These are phyloP conservation scores for Phytophthora sp. DNA, from an alignment of 352 stramenopile species.

Conservation along the genomic window DNA sequence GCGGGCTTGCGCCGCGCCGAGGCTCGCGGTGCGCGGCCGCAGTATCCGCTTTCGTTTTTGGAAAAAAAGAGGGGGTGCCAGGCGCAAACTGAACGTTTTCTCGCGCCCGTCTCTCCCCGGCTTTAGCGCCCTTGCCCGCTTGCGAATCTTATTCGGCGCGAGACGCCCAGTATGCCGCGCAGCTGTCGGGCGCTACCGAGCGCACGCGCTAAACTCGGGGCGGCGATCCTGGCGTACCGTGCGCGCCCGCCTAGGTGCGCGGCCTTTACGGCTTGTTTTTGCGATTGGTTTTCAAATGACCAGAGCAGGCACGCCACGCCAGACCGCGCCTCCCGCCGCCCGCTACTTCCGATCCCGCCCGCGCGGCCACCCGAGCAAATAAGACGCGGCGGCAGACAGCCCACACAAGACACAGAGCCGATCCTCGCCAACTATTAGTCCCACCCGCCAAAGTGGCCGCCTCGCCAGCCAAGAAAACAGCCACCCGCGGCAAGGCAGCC, in stretches of 20 bases:
- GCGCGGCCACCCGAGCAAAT: conserved; percentile 22
- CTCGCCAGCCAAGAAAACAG: conserved; percentile 41
- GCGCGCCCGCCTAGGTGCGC: conserved; percentile 17
- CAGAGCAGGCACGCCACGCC: conserved; percentile 36
- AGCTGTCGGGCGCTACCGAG: background rate
- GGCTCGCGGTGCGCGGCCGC: background rate
- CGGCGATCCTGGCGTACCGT: conserved; percentile 26
- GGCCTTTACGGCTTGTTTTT: conserved; percentile 33
- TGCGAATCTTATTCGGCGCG: conserved; percentile 39
- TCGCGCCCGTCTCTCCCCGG: conserved; percentile 8
- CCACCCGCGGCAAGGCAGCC: conserved; percentile 8
- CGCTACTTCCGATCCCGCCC: conserved; percentile 30
- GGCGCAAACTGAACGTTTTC: conserved; percentile 44
- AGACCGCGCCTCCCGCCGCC: too few species aligned
- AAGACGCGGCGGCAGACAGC: conserved; percentile 35
- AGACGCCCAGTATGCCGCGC: conserved; percentile 3
- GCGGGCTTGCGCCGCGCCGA: too few species aligned
- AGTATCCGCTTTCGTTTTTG: background rate
- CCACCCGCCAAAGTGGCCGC: conserved; percentile 35
- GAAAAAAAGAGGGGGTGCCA: background rate
- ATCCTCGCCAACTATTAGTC: conserved; percentile 50
- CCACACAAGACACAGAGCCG: conserved; percentile 32
- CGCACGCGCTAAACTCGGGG: background rate
- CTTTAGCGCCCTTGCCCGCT: conserved; percentile 6
- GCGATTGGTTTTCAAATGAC: conserved; percentile 47